Base-by-base conservation (phyloP, 1,284 basidiomycete genomes). In the Pascua guehoae region DNA sequence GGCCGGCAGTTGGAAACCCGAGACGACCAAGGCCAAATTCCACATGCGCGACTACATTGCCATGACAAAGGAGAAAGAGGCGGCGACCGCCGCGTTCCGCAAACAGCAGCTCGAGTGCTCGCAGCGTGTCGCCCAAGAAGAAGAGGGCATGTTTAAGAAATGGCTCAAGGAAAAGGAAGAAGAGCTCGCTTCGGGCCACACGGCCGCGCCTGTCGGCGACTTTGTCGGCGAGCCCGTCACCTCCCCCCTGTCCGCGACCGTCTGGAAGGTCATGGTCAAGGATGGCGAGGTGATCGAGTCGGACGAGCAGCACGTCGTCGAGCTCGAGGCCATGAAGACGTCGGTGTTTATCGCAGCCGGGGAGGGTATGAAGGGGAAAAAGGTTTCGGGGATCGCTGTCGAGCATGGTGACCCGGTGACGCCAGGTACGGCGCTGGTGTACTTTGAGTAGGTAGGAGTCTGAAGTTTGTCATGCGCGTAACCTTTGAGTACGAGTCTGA, bases 261-360 rank as follows among this genome's bases (percentile, higher is more conserved):
- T 87, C 9, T 85, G 82, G 84, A 86, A 84, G 67, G 79, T 86
- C 57, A 76, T 76, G 18, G 79, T 78, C 42, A 63, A 62, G 14
- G 73, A 65, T 2, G 84, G 83, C 8, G 81, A 85, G 49, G 62
- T 66, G 0, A 77, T 87, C 41, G 59, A 71, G 12, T 74, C 76
- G 0, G 81, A 82, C 11, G 79, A 85, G 39, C 77, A 82, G 15
- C 62, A 87, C 47, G 63, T 84, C 5, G 78, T 87, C 18, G 61
- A 63, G 57, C 77, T 88, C 15, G 85, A 87, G 68, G 86, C 86
- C 0, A 88, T 88, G 87, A 88, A 88, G 75, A 86, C 68, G 55
- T 66, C 54, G 40, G 66, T 67, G 4, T 47, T 49, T 17, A 62
- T 72, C 15, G 62, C 66, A 7, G 68, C 71, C 2, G 71, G 70